phyloP scores from a whole-genome alignment of 108 stramenopile species.

The Cyclotella atomus region DNA sequence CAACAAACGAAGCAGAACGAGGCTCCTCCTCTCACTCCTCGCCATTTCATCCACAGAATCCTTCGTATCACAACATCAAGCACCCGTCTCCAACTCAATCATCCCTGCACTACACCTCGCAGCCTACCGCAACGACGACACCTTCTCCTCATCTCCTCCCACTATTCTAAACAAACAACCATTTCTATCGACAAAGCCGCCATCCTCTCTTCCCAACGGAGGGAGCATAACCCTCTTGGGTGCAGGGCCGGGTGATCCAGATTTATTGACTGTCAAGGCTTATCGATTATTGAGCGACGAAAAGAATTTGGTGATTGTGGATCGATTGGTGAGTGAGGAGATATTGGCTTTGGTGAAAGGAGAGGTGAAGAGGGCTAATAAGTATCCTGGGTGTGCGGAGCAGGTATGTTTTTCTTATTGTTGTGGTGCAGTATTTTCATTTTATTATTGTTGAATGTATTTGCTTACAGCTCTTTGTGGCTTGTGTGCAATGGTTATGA shows the following conservation, averaged over 20 bases:
- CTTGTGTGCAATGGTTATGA: no score
- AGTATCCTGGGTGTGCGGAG: constrained; percentile 94
- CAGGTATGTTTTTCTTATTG: constrained; percentile 7
- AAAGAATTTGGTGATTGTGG: constrained; percentile 85
- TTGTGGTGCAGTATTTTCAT: neutral
- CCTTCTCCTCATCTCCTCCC: neutral
- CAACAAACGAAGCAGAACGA: neutral
- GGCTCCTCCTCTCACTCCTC: neutral
- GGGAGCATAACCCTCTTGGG: constrained; percentile 86
- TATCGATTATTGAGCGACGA: constrained; percentile 64
- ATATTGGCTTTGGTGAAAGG: constrained; percentile 76
- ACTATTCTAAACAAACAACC: neutral
- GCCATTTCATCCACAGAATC: neutral
- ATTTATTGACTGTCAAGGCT: constrained; percentile 92
- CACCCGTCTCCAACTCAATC: neutral
- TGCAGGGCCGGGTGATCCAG: constrained; percentile 95
- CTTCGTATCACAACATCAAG: neutral
- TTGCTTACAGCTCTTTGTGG: no score
- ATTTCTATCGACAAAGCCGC: neutral
- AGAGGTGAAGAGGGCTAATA: constrained; percentile 87
- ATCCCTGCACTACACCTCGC: neutral
- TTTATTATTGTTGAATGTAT: neutral
- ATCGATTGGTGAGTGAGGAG: constrained; percentile 91
- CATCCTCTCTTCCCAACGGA: constrained; percentile 53
- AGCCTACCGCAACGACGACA: constrained; percentile 8